These are phyloP conservation scores for Hanseniaspora vineae DNA, from an alignment of 805 yeast genomes.

Conservation along the genomic window DNA sequence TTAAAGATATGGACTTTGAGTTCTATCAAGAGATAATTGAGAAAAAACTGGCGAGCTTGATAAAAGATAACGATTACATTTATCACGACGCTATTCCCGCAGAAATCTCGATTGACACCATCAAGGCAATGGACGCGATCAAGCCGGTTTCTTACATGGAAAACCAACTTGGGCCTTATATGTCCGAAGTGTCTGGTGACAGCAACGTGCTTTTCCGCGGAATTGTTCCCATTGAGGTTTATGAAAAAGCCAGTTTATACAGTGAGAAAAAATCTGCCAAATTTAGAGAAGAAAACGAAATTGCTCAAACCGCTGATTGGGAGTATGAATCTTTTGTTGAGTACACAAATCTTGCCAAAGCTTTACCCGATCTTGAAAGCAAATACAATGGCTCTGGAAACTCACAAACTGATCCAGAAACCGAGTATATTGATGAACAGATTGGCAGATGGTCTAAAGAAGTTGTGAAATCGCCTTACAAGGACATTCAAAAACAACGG, in stretches of 20 bases:
- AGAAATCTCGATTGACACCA: constrained; percentile 20
- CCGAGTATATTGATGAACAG: constrained; percentile 22
- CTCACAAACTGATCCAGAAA: constrained; percentile 8
- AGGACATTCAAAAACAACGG: constrained; percentile 17
- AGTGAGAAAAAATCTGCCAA: constrained; percentile 80
- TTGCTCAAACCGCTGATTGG: constrained; percentile 63
- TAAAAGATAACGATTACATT: constrained; percentile 80
- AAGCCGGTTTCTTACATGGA: constrained; percentile 42
- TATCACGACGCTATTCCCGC: constrained; percentile 71
- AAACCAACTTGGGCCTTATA: constrained; percentile 18
- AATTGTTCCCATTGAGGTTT: constrained; percentile 76
- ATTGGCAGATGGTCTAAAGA: constrained; percentile 17
- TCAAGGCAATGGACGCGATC: constrained; percentile 45
- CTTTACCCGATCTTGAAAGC: constrained; percentile 40
- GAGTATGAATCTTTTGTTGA: constrained; percentile 72
- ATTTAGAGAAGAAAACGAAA: constrained; percentile 61
- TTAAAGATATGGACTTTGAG: constrained; percentile 24
- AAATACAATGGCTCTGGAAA: constrained; percentile 21
- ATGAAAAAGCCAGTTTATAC: constrained; percentile 75
- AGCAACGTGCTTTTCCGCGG: constrained; percentile 52
- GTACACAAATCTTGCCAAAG: constrained; percentile 60
- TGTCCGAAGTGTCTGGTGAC: constrained; percentile 23
- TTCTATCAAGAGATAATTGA: constrained; percentile 22
- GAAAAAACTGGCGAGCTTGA: constrained; percentile 29
- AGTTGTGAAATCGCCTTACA: constrained; percentile 17